Conservation (phyloP, 2,329 filamentous ascomycete species). For the Scortechinia acanthostroma region DNA sequence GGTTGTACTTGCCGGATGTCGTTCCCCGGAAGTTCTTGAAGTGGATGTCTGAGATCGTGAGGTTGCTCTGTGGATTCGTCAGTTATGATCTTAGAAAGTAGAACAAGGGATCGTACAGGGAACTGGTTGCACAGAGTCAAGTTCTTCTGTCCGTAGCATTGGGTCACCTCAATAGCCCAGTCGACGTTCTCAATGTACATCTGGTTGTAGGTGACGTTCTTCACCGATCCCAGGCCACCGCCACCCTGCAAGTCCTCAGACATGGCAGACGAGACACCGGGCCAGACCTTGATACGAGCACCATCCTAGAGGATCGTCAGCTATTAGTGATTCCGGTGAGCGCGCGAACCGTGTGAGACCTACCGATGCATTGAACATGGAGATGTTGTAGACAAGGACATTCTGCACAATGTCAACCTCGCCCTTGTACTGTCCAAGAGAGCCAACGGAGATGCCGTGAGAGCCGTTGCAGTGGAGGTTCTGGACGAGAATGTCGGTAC, state of each 20-base stretch:
- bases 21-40: no score
- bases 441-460: constrained; percentile 69
- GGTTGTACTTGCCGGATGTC: no score
- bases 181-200: constrained; percentile 56
- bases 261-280: constrained; percentile 42
- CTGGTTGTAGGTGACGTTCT: constrained; percentile 61
- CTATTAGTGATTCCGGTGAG: no score
- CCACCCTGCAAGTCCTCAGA: constrained; percentile 57
- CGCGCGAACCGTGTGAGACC: constrained; percentile 23
- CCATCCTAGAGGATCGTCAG: constrained; percentile 42
- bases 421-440: constrained; percentile 58
- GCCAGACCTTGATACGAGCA: constrained; percentile 71
- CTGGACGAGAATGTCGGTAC: constrained; percentile 61
- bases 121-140: constrained; percentile 25
- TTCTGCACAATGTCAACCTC: constrained; percentile 64
- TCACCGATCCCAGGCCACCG: constrained; percentile 58
- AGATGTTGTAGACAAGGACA: constrained; percentile 55
- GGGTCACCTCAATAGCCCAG: constrained; percentile 57
- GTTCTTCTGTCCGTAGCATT: constrained; percentile 45
- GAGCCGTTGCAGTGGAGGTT: constrained; percentile 62
- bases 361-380: constrained; percentile 42
- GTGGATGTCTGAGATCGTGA: no score
- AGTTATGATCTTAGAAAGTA: no score
- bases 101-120: no score
- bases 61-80: no score